Base-by-base conservation (phyloP, 2,329 filamentous ascomycete species). In the Zalaria obscura region DNA sequence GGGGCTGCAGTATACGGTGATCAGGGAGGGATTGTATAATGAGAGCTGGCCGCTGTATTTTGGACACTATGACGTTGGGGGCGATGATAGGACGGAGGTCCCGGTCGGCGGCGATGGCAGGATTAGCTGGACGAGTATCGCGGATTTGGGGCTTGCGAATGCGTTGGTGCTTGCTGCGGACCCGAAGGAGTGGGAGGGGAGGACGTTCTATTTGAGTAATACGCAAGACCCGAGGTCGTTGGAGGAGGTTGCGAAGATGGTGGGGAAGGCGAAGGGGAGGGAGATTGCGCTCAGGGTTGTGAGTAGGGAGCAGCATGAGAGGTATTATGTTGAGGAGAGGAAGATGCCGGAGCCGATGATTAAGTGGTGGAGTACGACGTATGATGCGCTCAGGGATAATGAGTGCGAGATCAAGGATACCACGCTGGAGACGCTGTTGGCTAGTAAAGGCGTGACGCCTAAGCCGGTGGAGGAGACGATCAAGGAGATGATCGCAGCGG, bases 11-110 rank as follows among this genome's bases (percentile, higher is more conserved):
- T 58, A 55, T 4, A 67, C 64, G 1, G 50, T 67, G 4, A 51
- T 69, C 0, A 51, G 66, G 0, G 63, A 68, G 44, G 66, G 66
- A 0, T 40, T 68, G 42, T 67, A 68, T 42, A 66, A 62, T 36
- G 65, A 68, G 50, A 61, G 56, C 40, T 69, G 66, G 66, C 66
- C 65, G 5, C 47, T 69, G 18, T 68, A 68, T 44, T 57, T 68
- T 18, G 65, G 66, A 0, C 64, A 68, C 40, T 68, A 62, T 38
- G 58, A 58, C 8, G 38, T 56, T 5, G 39, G 47, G 5, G 44
- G 53, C 2, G 65, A 68, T 33, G 48, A 49, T 1, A 48, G 65
- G 39, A 51, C 35, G 1, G 59, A 64, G 33, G 52, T 68, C 1
- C 36, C 42, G 8, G 32, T 64, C 1, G 65, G 56, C 0, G 66